Evolutionary conservation across 179 eudicot genomes (phyloP), one percentile per base, ranked within the genome.

Genomic region (Beta lomatogona): DNA sequence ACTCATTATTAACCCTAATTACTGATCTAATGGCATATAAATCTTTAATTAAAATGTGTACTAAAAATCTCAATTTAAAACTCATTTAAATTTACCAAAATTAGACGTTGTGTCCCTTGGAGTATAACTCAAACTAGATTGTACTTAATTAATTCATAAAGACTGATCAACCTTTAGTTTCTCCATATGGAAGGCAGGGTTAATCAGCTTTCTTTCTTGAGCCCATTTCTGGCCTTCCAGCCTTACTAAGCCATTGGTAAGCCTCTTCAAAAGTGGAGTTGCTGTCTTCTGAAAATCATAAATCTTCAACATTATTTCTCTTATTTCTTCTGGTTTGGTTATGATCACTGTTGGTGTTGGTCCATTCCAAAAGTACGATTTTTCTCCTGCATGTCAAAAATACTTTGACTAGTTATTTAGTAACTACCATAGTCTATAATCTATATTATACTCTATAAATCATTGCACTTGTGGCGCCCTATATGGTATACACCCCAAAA

Each of bases 141-240:
- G 16, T 36, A 60, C 10, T n/a, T 19, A n/a, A n/a, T n/a, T n/a
- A n/a, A 9, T n/a, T 60, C 41, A 36, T 21, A 60, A 60, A 12
- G 45, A 28, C 16, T 25, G 28, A 65, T 14, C 3, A 46, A 83
- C 86, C 86, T 76, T 84, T 3, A 84, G 45, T 55, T 80, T 84
- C 11, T 81, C 71, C 75, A 80, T 65, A 53, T 80, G 86, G 13
- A 84, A 84, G 67, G 86, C 86, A 52, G 83, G 86, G 50, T 71
- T 80, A 59, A 84, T 59, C 19, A 84, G 19, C 78, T 84, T 84
- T 10, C 83, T 73, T 12, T 77, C 48, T 55, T 18, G 78, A 65
- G 86, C 86, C 86, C 86, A 84, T 77, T 84, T 71, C 0, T 71
- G 63, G 19, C 86, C 86, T 65, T 84, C 81, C 21, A 84, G 78